phyloP scores from a whole-genome alignment of 495 filamentous ascomycete genomes.

The Talaromyces ruber region DNA sequence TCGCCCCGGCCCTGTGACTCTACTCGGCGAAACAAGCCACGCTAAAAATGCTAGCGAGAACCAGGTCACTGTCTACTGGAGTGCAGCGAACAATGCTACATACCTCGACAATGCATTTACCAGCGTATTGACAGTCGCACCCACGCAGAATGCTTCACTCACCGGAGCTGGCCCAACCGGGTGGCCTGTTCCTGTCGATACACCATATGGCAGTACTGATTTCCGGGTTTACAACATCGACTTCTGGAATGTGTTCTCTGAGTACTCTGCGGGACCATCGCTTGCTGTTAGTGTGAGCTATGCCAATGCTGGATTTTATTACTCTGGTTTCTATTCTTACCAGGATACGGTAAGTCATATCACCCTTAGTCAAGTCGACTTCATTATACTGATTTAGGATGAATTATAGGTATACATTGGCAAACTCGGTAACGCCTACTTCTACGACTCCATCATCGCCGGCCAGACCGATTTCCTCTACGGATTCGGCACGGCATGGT shows the following conservation, averaged over 20 bases:
- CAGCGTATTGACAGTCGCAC: slow-evolving; percentile 44
- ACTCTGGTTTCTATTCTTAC: slow-evolving; percentile 47
- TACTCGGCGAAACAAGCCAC: slow-evolving; percentile 43
- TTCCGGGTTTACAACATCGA: slow-evolving; percentile 54
- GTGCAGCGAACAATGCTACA: slow-evolving; percentile 25
- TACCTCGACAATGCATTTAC: slow-evolving; percentile 50
- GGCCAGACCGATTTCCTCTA: slow-evolving; percentile 56
- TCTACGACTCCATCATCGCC: slow-evolving; percentile 42
- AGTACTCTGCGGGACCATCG: slow-evolving; percentile 44
- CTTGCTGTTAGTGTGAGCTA: slow-evolving; percentile 46
- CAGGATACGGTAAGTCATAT: slow-evolving; percentile 42
- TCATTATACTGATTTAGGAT: background rate
- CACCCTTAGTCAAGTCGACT: background rate
- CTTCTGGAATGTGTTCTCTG: slow-evolving; percentile 46
- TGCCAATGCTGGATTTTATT: slow-evolving; percentile 52
- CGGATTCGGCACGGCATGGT: slow-evolving; percentile 44
- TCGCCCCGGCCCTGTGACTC: slow-evolving; percentile 43
- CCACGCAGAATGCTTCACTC: slow-evolving; percentile 45
- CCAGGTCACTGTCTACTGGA: slow-evolving; percentile 41
- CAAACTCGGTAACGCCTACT: slow-evolving; percentile 52
- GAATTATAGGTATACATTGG: slow-evolving; percentile 44
- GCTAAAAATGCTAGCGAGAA: slow-evolving; percentile 30
- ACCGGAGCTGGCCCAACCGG: slow-evolving; percentile 49
- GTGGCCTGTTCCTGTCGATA: slow-evolving; percentile 44
- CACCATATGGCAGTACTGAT: slow-evolving; percentile 47